phyloP scores from a whole-genome alignment of 257 asterid species.

The Solanum pennellii region DNA sequence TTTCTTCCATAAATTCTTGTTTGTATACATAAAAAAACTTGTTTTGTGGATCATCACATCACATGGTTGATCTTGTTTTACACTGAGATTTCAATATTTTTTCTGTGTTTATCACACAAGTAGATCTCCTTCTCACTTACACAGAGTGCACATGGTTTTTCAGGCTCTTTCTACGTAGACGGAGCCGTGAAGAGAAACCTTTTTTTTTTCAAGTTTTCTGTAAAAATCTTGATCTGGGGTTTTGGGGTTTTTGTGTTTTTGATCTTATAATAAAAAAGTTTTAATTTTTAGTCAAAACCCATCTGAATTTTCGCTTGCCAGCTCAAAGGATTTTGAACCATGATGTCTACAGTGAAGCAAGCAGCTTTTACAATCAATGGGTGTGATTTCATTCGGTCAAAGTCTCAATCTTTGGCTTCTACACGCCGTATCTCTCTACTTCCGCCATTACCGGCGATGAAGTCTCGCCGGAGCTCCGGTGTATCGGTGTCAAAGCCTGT shows the following conservation, averaged over 20 bases:
- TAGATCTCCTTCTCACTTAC: background rate
- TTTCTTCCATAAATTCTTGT: background rate
- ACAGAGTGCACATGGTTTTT: background rate
- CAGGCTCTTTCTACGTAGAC: background rate
- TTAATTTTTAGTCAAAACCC: background rate
- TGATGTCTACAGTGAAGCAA: slow-evolving; percentile 63
- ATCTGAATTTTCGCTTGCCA: background rate
- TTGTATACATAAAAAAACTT: no score
- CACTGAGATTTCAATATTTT: background rate
- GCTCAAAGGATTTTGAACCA: slow-evolving; percentile 4
- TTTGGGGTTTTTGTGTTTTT: background rate
- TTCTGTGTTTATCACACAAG: background rate
- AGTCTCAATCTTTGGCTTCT: background rate
- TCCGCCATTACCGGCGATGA: slow-evolving; percentile 18
- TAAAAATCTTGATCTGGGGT: slow-evolving; percentile 4
- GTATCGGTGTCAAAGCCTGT: slow-evolving; percentile 40
- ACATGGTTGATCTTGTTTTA: background rate
- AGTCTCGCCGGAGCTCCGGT: slow-evolving; percentile 9
- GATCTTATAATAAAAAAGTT: background rate
- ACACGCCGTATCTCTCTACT: slow-evolving; percentile 3
- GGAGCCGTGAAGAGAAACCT: background rate
- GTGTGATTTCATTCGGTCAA: slow-evolving; percentile 28
- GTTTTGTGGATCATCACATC: background rate
- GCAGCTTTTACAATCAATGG: slow-evolving; percentile 19
- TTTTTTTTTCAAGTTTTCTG: background rate